These are phyloP conservation scores for Colletotrichum spaethianum DNA, from an alignment of 2,329 filamentous ascomycete species.

Conservation along the genomic window DNA sequence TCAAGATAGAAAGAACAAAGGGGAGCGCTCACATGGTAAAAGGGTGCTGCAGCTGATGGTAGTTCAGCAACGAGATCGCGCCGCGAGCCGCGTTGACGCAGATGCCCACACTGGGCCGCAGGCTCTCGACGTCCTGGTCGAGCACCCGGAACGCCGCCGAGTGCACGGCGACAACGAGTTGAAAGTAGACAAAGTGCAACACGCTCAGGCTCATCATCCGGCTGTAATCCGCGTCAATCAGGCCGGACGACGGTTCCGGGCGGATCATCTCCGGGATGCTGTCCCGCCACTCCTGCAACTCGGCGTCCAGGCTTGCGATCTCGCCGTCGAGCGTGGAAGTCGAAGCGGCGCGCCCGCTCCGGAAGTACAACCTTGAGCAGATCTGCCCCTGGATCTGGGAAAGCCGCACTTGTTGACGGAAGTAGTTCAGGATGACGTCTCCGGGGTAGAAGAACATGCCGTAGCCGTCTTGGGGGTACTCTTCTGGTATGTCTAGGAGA, in stretches of 20 bases:
- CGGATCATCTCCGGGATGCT: constrained; percentile 12
- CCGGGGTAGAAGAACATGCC: constrained; percentile 3
- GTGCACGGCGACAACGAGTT: constrained; percentile 17
- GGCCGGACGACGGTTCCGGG: background rate
- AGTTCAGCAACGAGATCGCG: background rate
- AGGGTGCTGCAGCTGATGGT: constrained; percentile 4
- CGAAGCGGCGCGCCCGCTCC: background rate
- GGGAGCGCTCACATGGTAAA: constrained; percentile 1
- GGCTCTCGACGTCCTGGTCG: background rate
- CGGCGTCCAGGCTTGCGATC: background rate
- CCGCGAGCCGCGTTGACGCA: constrained; percentile 11
- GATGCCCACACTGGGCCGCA: constrained; percentile 1
- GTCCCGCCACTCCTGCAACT: constrained; percentile 9
- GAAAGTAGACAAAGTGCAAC: constrained; percentile 17
- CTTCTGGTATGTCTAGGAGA: constrained; percentile 15
- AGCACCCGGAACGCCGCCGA: constrained; percentile 12
- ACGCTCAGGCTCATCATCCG: constrained; percentile 1
- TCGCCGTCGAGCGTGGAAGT: background rate
- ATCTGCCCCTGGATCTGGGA: constrained; percentile 7
- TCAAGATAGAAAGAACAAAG: no score
- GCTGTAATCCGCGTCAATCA: background rate
- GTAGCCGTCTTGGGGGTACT: constrained; percentile 3
- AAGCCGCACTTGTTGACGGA: constrained; percentile 12
- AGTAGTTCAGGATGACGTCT: constrained; percentile 2
- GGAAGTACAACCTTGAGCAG: constrained; percentile 6